Percentiles rank a stretch among this genome's conserved stretches.
Conservation (phyloP, 2,329 filamentous ascomycete species). For the Fusarium sp. region DNA sequence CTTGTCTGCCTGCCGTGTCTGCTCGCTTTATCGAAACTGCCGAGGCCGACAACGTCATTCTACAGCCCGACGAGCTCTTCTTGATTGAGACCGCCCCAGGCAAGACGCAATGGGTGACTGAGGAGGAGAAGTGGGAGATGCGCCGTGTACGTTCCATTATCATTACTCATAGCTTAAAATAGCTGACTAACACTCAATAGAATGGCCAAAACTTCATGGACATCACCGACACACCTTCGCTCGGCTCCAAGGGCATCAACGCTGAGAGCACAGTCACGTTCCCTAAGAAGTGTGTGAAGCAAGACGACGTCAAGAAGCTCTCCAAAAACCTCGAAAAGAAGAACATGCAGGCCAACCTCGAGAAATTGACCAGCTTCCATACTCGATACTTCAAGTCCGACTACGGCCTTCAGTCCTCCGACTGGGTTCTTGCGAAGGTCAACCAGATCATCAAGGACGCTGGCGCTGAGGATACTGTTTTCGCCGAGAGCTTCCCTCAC, state of each 20-base stretch:
- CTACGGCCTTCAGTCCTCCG: conserved; percentile 84
- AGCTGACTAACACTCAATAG: conserved; percentile 59
- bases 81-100: conserved; percentile 89
- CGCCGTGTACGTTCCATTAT: conserved; percentile 72
- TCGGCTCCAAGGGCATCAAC: conserved; percentile 60
- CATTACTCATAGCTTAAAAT: not conserved
- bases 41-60: conserved; percentile 64
- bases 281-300: conserved; percentile 73
- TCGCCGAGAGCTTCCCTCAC: conserved; percentile 81
- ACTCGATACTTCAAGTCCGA: conserved; percentile 85
- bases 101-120: conserved; percentile 86
- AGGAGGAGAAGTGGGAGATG: conserved; percentile 95
- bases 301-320: conserved; percentile 75
- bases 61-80: conserved; percentile 62
- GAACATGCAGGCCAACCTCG: conserved; percentile 82
- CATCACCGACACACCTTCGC: conserved; percentile 79
- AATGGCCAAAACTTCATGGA: conserved; percentile 93
- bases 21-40: conserved; percentile 68
- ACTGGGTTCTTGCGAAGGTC: conserved; percentile 85
- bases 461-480: conserved; percentile 76
- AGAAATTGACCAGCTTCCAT: conserved; percentile 82
- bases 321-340: conserved; percentile 77
- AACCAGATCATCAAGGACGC: conserved; percentile 77
- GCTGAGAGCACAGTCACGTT: conserved; percentile 63
- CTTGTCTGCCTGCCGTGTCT: conserved; percentile 66